Evolutionary conservation across 805 yeast genomes (phyloP).

Genomic region (Brettanomyces bruxellensis): DNA sequence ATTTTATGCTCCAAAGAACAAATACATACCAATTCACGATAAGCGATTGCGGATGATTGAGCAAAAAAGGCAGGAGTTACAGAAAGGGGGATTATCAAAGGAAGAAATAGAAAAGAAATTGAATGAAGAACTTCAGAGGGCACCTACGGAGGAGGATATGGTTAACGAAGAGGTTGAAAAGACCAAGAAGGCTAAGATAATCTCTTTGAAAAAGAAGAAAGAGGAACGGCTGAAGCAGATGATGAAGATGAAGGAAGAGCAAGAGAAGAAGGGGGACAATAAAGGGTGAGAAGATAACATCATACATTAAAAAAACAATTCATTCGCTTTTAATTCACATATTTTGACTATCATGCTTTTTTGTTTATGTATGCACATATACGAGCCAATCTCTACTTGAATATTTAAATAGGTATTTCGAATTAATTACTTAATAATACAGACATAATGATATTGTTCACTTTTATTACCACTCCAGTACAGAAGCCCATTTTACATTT

Average conservation of each 20-base stretch:
- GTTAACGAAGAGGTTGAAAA: background rate
- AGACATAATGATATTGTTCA: background rate
- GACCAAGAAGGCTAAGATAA: background rate
- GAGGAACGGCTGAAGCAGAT: background rate
- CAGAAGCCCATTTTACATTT: slow-evolving; percentile 23
- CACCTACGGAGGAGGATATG: background rate
- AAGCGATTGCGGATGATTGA: slow-evolving; percentile 8
- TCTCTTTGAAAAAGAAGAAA: background rate
- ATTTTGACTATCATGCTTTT: too few relatives aligned
- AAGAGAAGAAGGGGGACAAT: background rate
- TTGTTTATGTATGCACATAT: too few relatives aligned
- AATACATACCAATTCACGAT: slow-evolving; percentile 22
- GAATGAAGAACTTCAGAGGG: background rate
- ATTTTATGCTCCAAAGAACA: slow-evolving; percentile 14
- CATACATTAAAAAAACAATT: background rate
- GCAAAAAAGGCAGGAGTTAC: slow-evolving; percentile 3
- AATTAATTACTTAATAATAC: background rate
- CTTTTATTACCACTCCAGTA: slow-evolving; percentile 19
- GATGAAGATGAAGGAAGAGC: background rate
- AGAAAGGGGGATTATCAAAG: slow-evolving; percentile 1
- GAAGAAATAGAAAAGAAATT: background rate
- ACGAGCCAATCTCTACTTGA: too few relatives aligned
- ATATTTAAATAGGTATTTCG: background rate
- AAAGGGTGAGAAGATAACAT: background rate
- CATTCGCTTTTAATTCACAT: too few relatives aligned